A percentile compares a stretch with the other conserved stretches of the same genome.
These are phyloP conservation scores for Aspergillus clavatus DNA, from an alignment of 2,329 filamentous ascomycete genomes.

Conservation along the genomic window DNA sequence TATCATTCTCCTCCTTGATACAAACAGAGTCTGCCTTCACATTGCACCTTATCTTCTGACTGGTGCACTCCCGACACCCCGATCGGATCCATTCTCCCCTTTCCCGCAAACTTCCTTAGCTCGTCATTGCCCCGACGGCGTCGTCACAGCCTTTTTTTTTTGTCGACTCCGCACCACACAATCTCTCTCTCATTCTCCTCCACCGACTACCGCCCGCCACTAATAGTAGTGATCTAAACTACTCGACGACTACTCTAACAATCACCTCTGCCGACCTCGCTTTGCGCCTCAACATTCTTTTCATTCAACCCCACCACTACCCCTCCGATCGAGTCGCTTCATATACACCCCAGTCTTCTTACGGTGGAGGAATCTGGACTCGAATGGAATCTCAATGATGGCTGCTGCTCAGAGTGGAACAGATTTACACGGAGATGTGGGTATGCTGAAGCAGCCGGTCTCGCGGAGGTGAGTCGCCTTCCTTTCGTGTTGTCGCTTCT, in stretches of 20 bases:
- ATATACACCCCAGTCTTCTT: too few relatives aligned
- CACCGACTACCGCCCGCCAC: slow-evolving; percentile 2
- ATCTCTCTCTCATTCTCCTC: slow-evolving; percentile 6
- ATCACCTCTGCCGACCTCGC: too few relatives aligned
- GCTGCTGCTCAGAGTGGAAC: slow-evolving; percentile 43
- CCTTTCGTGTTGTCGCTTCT: slow-evolving; percentile 6
- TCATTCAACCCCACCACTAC: slow-evolving; percentile 3
- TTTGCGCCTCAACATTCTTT: too few relatives aligned
- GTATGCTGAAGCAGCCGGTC: slow-evolving; percentile 55
- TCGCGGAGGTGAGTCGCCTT: slow-evolving; percentile 51
- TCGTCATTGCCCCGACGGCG: slow-evolving; percentile 25
- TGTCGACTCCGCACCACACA: slow-evolving; percentile 11
- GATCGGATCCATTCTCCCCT: slow-evolving; percentile 20
- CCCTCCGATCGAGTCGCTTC: slow-evolving; percentile 1
- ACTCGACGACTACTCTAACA: too few relatives aligned
- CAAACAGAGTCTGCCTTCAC: neutral
- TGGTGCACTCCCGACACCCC: slow-evolving; percentile 17
- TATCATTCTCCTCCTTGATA: slow-evolving; percentile 4
- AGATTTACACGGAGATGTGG: slow-evolving; percentile 50
- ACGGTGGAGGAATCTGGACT: slow-evolving; percentile 15
- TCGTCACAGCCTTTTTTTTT: slow-evolving; percentile 20
- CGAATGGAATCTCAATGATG: slow-evolving; percentile 40
- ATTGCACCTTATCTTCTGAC: neutral
- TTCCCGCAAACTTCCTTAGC: slow-evolving; percentile 37
- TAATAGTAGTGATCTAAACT: neutral